Conservation (phyloP, 768 basidiomycete species). For the Calocybe indica region DNA sequence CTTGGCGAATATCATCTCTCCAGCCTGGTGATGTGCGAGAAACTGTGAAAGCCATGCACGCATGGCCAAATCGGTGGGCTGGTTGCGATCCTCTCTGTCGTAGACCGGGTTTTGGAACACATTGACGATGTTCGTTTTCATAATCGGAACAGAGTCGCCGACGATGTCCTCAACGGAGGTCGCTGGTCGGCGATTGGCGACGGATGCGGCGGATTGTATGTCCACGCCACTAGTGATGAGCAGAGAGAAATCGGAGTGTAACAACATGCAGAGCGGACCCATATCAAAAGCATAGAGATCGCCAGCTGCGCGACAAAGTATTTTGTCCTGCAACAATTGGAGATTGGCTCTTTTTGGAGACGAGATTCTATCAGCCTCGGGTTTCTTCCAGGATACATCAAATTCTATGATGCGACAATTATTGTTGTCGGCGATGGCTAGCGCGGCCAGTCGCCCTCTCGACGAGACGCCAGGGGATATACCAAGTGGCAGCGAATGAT, state of each 20-base stretch:
- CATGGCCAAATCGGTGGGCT: conserved; percentile 29
- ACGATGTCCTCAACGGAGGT: conserved; percentile 35
- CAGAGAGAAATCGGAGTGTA: conserved; percentile 36
- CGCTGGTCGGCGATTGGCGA: conserved; percentile 31
- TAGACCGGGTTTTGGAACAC: conserved; percentile 33
- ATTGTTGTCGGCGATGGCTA: conserved; percentile 38
- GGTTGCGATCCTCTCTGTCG: conserved; percentile 22
- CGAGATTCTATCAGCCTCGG: background rate
- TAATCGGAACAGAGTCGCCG: conserved; percentile 29
- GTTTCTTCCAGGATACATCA: conserved; percentile 11
- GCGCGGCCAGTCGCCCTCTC: conserved; percentile 33
- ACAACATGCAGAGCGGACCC: conserved; percentile 39
- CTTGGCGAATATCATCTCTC: conserved; percentile 33
- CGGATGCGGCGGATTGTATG: conserved; percentile 46
- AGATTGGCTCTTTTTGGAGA: too few relatives aligned
- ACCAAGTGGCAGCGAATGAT: conserved; percentile 36
- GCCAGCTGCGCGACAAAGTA: conserved; percentile 39
- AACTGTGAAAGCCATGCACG: conserved; percentile 49
- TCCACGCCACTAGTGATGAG: conserved; percentile 47
- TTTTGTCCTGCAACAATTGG: conserved; percentile 23
- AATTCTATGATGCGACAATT: conserved; percentile 32
- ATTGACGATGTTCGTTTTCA: conserved; percentile 26
- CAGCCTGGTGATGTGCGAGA: conserved; percentile 33
- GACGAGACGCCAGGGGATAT: conserved; percentile 44
- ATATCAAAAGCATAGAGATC: conserved; percentile 52